Percentiles rank a stretch among this genome's conserved stretches.
Conservation (phyloP, 2,329 filamentous ascomycete species). For the Pestalotiopsis sp. region DNA sequence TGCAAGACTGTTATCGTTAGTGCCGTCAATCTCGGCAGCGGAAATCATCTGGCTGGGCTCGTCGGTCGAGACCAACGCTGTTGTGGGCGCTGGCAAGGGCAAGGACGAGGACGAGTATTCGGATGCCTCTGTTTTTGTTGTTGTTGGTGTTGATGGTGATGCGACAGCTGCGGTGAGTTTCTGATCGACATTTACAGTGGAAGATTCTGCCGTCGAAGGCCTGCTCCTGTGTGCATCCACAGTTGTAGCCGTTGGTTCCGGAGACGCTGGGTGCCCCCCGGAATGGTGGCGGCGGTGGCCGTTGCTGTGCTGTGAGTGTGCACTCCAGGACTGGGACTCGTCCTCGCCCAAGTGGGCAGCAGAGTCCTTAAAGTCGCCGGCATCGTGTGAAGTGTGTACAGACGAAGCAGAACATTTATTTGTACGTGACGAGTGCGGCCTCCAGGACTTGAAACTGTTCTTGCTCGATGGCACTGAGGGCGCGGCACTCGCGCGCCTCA, state of each 20-base stretch:
- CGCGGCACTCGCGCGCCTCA: conserved; percentile 16
- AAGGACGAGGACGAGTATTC: neutral
- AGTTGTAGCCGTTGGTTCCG: neutral
- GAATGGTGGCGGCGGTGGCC: neutral
- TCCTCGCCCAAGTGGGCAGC: neutral
- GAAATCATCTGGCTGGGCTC: neutral
- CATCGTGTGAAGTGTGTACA: conserved; percentile 6
- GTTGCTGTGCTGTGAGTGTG: neutral
- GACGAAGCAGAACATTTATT: conserved; percentile 6
- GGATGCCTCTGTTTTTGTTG: neutral
- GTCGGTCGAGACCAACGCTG: neutral
- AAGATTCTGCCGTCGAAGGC: conserved; percentile 7
- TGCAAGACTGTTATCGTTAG: neutral
- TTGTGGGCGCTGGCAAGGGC: neutral
- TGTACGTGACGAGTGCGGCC: conserved; percentile 4
- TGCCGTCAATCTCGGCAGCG: neutral
- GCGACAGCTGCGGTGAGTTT: neutral
- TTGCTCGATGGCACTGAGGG: conserved; percentile 15
- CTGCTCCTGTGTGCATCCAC: conserved; percentile 5
- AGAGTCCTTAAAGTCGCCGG: neutral
- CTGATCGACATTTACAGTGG: neutral
- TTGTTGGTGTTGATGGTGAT: neutral
- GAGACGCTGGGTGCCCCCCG: neutral
- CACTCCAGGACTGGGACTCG: neutral
- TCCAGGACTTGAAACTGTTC: conserved; percentile 9